A percentile compares a stretch with the other conserved stretches of the same genome.
phyloP scores from a whole-genome alignment of 129 eudicot genomes.

The Mikania micrantha region DNA sequence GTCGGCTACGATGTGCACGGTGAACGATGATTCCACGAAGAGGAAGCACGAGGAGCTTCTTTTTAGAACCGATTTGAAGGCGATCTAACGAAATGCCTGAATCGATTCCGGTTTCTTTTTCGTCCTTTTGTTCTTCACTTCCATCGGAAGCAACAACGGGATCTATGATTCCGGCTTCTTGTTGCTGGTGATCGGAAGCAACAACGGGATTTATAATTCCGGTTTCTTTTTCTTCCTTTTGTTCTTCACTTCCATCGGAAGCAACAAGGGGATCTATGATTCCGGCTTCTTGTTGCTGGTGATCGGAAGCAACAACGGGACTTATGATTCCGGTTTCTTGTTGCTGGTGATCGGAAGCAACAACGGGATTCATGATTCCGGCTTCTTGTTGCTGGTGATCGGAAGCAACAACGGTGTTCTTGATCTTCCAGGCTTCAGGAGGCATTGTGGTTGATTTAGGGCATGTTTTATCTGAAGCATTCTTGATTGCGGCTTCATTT shows the following conservation, averaged over 20 bases:
- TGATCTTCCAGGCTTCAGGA: too few species aligned
- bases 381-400: too few species aligned
- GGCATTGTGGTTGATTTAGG: too few species aligned
- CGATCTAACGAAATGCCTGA: neutral
- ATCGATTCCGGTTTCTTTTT: neutral
- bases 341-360: neutral
- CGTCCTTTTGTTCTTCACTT: slow-evolving; percentile 2
- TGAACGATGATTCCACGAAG: neutral
- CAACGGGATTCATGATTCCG: neutral
- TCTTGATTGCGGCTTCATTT: too few species aligned
- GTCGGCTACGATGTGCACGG: neutral
- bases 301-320: too few species aligned
- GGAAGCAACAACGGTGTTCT: too few species aligned
- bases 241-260: slow-evolving; percentile 6
- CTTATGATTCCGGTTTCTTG: neutral
- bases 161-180: neutral
- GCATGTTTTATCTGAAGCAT: too few species aligned
- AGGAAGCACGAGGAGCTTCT: neutral
- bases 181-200: too few species aligned
- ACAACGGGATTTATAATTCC: too few species aligned
- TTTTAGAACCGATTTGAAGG: neutral
- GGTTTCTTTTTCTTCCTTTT: slow-evolving; percentile 5
- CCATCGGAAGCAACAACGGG: neutral
- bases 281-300: too few species aligned
- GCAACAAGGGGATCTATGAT: neutral